A percentile compares a stretch with the other conserved stretches of the same genome.
Evolutionary conservation across 2,329 filamentous ascomycete genomes (phyloP).

Genomic region (Ceratocystis variospora): DNA sequence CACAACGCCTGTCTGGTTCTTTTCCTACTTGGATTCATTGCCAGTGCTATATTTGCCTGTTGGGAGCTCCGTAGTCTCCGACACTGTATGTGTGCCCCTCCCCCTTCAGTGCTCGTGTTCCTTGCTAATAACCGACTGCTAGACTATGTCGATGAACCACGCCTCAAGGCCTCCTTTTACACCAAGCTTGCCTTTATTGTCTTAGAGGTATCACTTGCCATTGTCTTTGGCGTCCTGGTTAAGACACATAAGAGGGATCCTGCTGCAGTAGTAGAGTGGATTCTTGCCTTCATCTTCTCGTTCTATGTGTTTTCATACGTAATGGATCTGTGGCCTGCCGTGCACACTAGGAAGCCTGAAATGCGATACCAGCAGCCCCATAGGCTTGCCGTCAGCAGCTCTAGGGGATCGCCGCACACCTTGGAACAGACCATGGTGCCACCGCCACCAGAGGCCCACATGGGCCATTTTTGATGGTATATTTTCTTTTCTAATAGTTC

Average conservation of each 20-base stretch:
- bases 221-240: conserved; percentile 54
- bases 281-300: conserved; percentile 70
- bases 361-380: background rate
- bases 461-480: conserved; percentile 4
- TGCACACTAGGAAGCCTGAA: conserved; percentile 39
- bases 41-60: conserved; percentile 79
- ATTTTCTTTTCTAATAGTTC: background rate
- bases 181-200: conserved; percentile 77
- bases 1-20: conserved; percentile 68
- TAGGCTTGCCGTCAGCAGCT: background rate
- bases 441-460: background rate
- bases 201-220: conserved; percentile 57
- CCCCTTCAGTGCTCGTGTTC: background rate
- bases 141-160: conserved; percentile 59
- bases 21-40: conserved; percentile 75
- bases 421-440: background rate
- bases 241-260: conserved; percentile 38
- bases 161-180: conserved; percentile 70
- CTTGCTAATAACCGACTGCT: conserved; percentile 3
- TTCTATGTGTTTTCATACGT: conserved; percentile 79
- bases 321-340: conserved; percentile 72
- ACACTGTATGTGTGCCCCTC: conserved; percentile 37
- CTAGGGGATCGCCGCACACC: background rate
- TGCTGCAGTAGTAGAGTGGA: conserved; percentile 63
- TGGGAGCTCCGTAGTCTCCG: conserved; percentile 80